Percentiles rank a stretch among this genome's conserved stretches.
Conservation (phyloP, 768 basidiomycete species). For the Trametes maxima region DNA sequence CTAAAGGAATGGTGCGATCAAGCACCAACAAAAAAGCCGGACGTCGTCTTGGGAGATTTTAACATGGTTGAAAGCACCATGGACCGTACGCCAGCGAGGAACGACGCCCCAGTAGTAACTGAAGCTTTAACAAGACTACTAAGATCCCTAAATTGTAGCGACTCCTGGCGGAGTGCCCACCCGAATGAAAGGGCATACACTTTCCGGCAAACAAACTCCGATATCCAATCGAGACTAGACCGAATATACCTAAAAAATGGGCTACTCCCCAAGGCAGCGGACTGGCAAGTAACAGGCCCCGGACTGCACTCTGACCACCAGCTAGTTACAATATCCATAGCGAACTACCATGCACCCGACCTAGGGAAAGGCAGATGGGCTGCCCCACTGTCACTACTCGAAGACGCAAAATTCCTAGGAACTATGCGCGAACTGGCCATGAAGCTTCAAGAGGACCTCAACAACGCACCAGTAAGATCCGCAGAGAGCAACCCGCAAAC, state of each 20-base stretch:
- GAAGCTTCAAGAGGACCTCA: neutral
- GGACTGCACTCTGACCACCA: constrained; percentile 1
- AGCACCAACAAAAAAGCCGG: neutral
- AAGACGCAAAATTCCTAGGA: neutral
- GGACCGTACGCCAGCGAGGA: neutral
- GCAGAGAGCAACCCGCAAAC: neutral
- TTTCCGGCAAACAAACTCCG: neutral
- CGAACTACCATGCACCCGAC: neutral
- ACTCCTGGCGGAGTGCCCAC: neutral
- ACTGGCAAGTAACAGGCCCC: neutral
- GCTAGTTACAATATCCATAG: neutral
- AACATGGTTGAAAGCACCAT: constrained; percentile 33
- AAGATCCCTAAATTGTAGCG: neutral
- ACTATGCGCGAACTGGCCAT: neutral
- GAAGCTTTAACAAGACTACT: neutral
- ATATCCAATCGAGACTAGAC: neutral
- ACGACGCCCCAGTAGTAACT: neutral
- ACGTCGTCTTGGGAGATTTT: constrained; percentile 29
- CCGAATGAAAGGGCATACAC: neutral
- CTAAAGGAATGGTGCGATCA: neutral
- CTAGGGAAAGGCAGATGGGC: constrained; percentile 14
- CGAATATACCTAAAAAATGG: neutral
- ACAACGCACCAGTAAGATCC: neutral
- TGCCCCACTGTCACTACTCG: neutral
- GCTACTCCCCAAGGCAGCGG: no score